Percentiles rank a stretch among this genome's conserved stretches.
Evolutionary conservation across 2,329 filamentous ascomycete genomes (phyloP).

Genomic region (Talaromyces piceae): DNA sequence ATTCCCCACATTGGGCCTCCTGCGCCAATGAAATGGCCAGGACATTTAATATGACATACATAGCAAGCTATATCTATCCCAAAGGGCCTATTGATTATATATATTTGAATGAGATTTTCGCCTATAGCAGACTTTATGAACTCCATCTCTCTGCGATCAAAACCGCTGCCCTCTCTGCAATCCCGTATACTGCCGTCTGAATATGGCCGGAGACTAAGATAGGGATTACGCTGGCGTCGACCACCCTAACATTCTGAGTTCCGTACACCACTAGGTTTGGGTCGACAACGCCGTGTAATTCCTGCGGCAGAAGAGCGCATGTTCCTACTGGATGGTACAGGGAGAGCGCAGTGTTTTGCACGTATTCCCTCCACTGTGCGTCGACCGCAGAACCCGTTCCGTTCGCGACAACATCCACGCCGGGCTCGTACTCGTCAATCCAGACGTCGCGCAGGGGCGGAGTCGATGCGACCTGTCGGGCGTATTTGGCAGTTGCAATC

Average conservation of each 20-base stretch:
- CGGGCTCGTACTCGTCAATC: not conserved
- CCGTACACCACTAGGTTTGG: conserved; percentile 2
- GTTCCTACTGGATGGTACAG: not conserved
- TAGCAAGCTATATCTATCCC: too few species aligned
- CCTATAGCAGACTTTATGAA: conserved; percentile 11
- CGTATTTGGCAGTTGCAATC: not conserved
- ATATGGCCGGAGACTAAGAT: not conserved
- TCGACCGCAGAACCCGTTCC: not conserved
- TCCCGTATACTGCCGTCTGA: not conserved
- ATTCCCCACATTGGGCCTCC: conserved; percentile 1
- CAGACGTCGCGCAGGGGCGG: not conserved
- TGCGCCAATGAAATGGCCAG: not conserved
- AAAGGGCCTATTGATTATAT: too few species aligned
- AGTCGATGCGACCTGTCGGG: not conserved
- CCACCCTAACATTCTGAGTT: not conserved
- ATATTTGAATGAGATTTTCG: too few species aligned
- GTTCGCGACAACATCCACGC: not conserved
- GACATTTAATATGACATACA: not conserved
- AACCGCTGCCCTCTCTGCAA: not conserved
- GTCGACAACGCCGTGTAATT: not conserved
- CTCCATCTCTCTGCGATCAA: not conserved
- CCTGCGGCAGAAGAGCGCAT: not conserved
- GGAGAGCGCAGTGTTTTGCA: not conserved
- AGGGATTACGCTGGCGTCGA: not conserved
- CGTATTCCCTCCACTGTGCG: not conserved